Percentiles rank a stretch among this genome's conserved stretches.
Conservation (phyloP, 2,329 filamentous ascomycete species). For the Aspergillus sergii region DNA sequence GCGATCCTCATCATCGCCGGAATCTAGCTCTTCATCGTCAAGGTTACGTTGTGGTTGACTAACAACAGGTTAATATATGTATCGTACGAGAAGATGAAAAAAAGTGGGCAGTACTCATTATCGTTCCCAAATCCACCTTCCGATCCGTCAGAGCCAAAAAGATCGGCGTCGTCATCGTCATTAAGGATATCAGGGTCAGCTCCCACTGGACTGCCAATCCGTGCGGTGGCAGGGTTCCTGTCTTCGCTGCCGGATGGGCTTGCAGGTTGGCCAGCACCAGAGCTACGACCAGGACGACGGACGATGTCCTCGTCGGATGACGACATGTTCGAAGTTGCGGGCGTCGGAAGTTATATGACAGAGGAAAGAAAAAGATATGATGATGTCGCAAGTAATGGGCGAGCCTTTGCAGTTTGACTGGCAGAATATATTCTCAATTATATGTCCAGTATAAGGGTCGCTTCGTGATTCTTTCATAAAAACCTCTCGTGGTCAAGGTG, state of each 20-base stretch:
- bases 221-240: slow-evolving; percentile 18
- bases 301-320: slow-evolving; percentile 42
- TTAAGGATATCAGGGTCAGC: slow-evolving; percentile 36
- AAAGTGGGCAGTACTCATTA: slow-evolving; percentile 31
- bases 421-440: neutral
- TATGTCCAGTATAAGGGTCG: neutral
- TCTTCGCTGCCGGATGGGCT: slow-evolving; percentile 27
- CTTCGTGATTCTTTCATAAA: neutral
- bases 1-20: slow-evolving; percentile 62
- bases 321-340: slow-evolving; percentile 31
- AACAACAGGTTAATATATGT: slow-evolving; percentile 18
- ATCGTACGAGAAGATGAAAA: neutral
- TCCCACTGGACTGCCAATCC: slow-evolving; percentile 26
- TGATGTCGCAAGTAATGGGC: neutral
- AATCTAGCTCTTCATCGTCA: slow-evolving; percentile 65
- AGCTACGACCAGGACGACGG: slow-evolving; percentile 36
- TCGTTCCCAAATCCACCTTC: slow-evolving; percentile 40
- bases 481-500: neutral
- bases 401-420: neutral
- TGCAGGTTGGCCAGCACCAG: slow-evolving; percentile 24
- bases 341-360: neutral
- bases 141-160: slow-evolving; percentile 51
- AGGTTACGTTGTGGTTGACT: slow-evolving; percentile 50
- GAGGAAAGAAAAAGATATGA: neutral
- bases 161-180: slow-evolving; percentile 44